Evolutionary conservation across 75 land plant species (phyloP), one percentile per base, ranked within the genome.

Genomic region (Pinus albicaulis): DNA sequence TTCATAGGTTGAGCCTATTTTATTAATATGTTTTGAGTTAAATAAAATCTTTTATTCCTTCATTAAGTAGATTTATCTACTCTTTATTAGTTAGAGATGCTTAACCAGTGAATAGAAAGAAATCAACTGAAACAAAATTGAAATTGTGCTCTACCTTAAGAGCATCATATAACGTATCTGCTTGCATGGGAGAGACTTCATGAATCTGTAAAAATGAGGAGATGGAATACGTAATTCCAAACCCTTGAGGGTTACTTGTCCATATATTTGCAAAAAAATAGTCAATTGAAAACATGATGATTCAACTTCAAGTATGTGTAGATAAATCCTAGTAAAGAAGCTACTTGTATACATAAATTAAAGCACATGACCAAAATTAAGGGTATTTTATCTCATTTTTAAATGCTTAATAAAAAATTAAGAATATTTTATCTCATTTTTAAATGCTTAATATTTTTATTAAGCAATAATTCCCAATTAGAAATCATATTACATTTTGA

Each of bases 141-240:
- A 70, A 44, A 34, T 70, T 20, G 23, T 8, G 31, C 36, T 70
- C 7, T 70, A 70, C 72, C 72, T 70, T 41, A 22, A 70, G 55
- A 44, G 53, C 72, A 41, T n/a, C 72, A 41, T 41, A 13, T 22
- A 70, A 70, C 72, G 20, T 36, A 22, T 70, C 52, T 11, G 38
- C 22, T 44, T 70, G 52, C 48, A 44, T 44, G 8, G 72, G 55
- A 71, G 72, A 71, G 26, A 71, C 24, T n/a, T 48, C 48, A 36
- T 71, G 41, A 48, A 1, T 48, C 55, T 71, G 72, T 44, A 20
- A 17, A 38, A 71, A n/a, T 41, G 0, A 48, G 22, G 22, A 71
- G 36, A 71, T 48, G 10, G 20, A 38, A 44, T 34, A 16, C 6
- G 36, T 70, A 70, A 41, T 70, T 7, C 4, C 11, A 22, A 44